Base-by-base conservation (phyloP, 2,329 filamentous ascomycete genomes). In the Thelonectria discophora region DNA sequence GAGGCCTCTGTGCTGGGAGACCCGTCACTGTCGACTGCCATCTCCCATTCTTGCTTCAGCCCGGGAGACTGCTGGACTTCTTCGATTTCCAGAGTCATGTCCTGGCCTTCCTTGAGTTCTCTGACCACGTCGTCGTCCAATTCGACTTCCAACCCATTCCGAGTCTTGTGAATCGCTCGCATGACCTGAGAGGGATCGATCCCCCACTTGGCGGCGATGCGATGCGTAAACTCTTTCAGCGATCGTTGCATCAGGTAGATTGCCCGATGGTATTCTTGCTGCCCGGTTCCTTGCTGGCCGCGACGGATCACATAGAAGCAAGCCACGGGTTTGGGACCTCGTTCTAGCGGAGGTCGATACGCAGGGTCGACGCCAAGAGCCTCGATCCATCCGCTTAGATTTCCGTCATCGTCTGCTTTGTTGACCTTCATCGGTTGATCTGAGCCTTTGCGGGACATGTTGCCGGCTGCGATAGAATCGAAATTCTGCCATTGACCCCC, bases 81-180 rank as follows among this genome's bases (percentile, higher is more conserved):
- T 17, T 75, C 74, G 43, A 91, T 82, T 68, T 95, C 89, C 59
- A 91, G 84, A 60, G 89, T 86, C 90, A 98, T 95, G 72, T 97
- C 94, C 76, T 98, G 93, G 32, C 93, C 94, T 78, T 99, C 95
- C 2, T 88, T 86, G 54, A 98, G 82, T 75, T 94, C 90, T 46
- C 86, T 86, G 32, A 98, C 87, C 49, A 96, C 89, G 65, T 97
- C 93, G 72, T 98, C 93, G 72, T 98, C 95, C 69, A 98, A 85
- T 72, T 96, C 87, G 57, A 98, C 88, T 71, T 93, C 88, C 1
- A 97, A 79, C 0, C 93, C 93, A 65, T 88, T 88, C 13, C 88
- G 83, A 43, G 92, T 89, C 55, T 93, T 81, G 59, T 88, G 91
- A 5, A 97, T 81, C 1, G 89, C 89, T 37, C 90, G 88, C 1